Conservation (phyloP, 495 filamentous ascomycete genomes). For the Bathelium albidoporum region DNA sequence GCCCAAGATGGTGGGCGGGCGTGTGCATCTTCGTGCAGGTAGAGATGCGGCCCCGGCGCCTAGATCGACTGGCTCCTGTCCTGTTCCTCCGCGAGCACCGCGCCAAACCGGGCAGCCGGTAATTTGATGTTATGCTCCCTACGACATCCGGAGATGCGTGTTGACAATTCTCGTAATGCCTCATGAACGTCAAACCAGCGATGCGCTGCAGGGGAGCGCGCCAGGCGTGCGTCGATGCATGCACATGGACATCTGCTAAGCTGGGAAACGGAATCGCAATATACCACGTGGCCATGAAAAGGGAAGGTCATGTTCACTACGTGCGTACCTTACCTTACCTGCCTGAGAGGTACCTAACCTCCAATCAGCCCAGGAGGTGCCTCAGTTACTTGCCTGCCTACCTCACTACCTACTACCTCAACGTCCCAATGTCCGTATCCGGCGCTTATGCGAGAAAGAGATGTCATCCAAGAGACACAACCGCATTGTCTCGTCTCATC, state of each 20-base stretch:
- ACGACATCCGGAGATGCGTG: neutral
- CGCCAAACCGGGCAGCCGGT: conserved; percentile 2
- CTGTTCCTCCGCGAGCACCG: conserved; percentile 4
- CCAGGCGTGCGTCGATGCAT: neutral
- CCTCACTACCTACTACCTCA: too few relatives aligned
- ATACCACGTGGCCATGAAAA: neutral
- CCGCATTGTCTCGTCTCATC: neutral
- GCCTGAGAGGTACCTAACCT: too few relatives aligned
- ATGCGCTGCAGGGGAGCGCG: conserved; percentile 1
- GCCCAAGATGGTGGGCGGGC: neutral
- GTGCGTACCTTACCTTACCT: too few relatives aligned
- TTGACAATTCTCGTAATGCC: conserved; percentile 1
- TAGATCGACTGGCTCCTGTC: conserved; percentile 2
- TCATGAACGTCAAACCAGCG: conserved; percentile 5
- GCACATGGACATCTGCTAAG: neutral
- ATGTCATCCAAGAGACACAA: neutral
- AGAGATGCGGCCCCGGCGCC: neutral
- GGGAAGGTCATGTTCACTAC: neutral
- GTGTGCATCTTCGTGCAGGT: conserved; percentile 1
- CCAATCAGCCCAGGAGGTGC: neutral
- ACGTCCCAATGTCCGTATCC: neutral
- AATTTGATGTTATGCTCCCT: conserved; percentile 3
- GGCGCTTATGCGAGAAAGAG: neutral
- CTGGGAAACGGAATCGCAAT: neutral
- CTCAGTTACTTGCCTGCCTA: too few relatives aligned